Conservation (phyloP, 352 stramenopile species). For the Albugo candida region DNA sequence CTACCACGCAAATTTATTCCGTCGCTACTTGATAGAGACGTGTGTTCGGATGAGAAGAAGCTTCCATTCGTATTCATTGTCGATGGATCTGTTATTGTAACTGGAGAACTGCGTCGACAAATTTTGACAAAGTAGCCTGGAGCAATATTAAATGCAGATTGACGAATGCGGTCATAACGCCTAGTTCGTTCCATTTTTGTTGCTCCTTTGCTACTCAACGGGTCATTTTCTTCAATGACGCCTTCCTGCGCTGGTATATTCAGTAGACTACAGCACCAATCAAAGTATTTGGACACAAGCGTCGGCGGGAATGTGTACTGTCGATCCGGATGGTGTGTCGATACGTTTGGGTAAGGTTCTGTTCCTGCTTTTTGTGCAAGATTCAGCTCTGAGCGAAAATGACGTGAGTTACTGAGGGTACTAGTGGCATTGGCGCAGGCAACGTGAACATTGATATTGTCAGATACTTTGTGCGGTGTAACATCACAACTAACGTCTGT, state of each 20-base stretch:
- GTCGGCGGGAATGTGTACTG: slow-evolving; percentile 27
- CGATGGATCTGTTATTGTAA: not conserved
- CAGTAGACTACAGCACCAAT: slow-evolving; percentile 44
- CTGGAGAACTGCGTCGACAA: not conserved
- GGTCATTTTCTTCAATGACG: slow-evolving; percentile 47
- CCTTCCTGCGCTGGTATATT: slow-evolving; percentile 48
- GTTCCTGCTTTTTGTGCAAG: too few species aligned
- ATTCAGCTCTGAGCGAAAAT: too few species aligned
- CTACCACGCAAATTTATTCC: not conserved
- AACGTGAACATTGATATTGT: too few species aligned
- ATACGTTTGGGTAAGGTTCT: too few species aligned
- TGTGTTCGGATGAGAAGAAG: too few species aligned
- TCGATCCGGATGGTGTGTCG: slow-evolving; percentile 5
- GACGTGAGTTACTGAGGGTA: too few species aligned
- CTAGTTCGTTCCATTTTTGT: slow-evolving; percentile 40
- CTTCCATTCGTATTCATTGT: not conserved
- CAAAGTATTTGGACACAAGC: slow-evolving; percentile 41
- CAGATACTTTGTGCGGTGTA: too few species aligned
- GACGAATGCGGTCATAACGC: slow-evolving; percentile 41
- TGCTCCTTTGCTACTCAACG: slow-evolving; percentile 47
- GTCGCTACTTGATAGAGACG: too few species aligned
- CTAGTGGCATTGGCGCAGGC: too few species aligned
- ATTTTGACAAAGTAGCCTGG: slow-evolving; percentile 22
- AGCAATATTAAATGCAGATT: slow-evolving; percentile 28
- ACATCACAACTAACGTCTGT: too few species aligned